Evolutionary conservation across 2,329 filamentous ascomycete genomes (phyloP), one percentile per base, ranked within the genome.

Genomic region (Gaeumannomyces tritici): DNA sequence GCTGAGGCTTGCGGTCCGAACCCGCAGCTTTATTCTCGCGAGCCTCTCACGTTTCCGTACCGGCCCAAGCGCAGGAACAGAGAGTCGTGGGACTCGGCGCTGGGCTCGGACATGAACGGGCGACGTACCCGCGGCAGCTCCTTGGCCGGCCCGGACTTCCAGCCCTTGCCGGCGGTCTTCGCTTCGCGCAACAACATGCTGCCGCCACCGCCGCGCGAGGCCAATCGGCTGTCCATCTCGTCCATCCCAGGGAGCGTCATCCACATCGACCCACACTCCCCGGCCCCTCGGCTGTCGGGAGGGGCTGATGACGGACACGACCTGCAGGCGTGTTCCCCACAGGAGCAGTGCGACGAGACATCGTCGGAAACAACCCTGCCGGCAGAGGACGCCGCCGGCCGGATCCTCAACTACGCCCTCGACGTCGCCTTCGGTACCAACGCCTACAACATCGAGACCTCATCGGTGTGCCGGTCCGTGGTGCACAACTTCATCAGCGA

Each of bases 401-500:
- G 62, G 59, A 57, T 63, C 59, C 62, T 63, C 33, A 63, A 63
- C 55, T 63, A 63, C 59, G 55, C 55, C 11, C 55, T 63, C 3
- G 62, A 63, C 55, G 62, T 63, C 18, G 62, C 35, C 9, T 57
- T 63, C 8, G 62, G 62, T 1, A 35, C 61, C 24, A 35, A 18
- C 21, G 12, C 56, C 7, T 31, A 60, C 35, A 47, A 58, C 1
- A 28, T 63, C 21, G 55, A 47, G 31, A 12, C 31, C 29, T 29
- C 59, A 3, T 42, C 55, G 5, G n/a, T 56, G n/a, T 63, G 62
- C 26, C 62, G 59, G 6, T 61, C 35, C 18, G 35, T 63, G 11
- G 62, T 63, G 54, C 18, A 63, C 62, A 63, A 63, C 33, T 63
- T 63, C 35, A 57, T 63, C 31, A 61, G 62, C 35, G 62, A 63